Evolutionary conservation across 345 rosid species (phyloP).

Genomic region (Trapa bicornis): DNA sequence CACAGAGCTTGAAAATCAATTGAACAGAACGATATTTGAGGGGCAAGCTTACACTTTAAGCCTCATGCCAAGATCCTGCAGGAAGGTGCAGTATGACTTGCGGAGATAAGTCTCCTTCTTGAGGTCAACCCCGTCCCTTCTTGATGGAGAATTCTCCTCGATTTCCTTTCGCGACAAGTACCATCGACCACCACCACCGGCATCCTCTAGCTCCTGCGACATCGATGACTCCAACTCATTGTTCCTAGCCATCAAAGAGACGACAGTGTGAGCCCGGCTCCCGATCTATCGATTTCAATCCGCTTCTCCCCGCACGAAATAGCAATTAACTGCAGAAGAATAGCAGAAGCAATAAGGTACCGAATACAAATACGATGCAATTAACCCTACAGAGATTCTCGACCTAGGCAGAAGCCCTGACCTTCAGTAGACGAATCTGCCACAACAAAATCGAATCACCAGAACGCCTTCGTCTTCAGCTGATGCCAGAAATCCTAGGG

Average conservation of each 20-base stretch:
- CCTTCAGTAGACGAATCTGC: neutral
- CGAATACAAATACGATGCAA: neutral
- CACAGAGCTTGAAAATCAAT: neutral
- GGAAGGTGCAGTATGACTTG: conserved; percentile 90
- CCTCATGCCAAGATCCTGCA: conserved; percentile 97
- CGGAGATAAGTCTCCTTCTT: conserved; percentile 90
- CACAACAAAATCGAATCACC: neutral
- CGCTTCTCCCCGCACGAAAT: neutral
- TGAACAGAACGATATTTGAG: neutral
- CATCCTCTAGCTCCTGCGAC: conserved; percentile 10
- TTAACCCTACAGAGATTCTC: neutral
- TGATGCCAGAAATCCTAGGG: neutral
- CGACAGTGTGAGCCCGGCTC: neutral
- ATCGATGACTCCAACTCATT: conserved; percentile 9
- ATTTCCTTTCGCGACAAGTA: conserved; percentile 81
- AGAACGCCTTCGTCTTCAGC: neutral
- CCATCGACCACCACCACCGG: conserved; percentile 39
- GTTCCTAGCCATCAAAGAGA: conserved; percentile 12
- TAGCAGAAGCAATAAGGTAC: neutral
- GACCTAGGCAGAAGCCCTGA: neutral
- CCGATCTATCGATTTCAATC: neutral
- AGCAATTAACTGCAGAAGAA: neutral
- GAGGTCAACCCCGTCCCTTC: conserved; percentile 77
- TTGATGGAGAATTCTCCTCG: conserved; percentile 83
- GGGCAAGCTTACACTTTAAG: conserved; percentile 72